phyloP scores from a whole-genome alignment of 179 eudicot genomes.

The Dionaea muscipula region DNA sequence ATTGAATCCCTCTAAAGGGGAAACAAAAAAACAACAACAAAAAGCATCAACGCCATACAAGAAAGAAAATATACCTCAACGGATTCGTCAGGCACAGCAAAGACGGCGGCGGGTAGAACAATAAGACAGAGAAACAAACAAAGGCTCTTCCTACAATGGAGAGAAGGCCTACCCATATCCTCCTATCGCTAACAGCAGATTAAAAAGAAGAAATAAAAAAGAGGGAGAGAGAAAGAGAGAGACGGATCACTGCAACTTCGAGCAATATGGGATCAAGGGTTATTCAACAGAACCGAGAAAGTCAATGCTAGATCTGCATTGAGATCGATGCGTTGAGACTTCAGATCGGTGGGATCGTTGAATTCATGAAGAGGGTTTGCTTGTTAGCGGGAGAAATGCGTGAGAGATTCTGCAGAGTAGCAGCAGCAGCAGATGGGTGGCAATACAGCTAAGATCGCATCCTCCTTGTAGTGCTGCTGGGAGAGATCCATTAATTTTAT shows the following conservation, averaged over 20 bases:
- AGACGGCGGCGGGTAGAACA: constrained; percentile 1
- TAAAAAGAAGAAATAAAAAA: not conserved
- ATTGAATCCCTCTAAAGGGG: too few species aligned
- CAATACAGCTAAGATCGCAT: too few species aligned
- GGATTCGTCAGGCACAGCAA: constrained; percentile 14
- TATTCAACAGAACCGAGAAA: not conserved
- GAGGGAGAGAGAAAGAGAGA: too few species aligned
- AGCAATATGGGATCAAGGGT: not conserved
- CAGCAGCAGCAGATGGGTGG: too few species aligned
- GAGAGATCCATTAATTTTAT: too few species aligned
- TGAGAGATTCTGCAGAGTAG: too few species aligned
- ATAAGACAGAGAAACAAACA: constrained; percentile 3
- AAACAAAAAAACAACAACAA: not conserved
- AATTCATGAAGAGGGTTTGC: too few species aligned
- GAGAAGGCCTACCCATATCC: constrained; percentile 16
- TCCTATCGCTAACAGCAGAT: not conserved
- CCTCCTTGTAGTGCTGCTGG: too few species aligned
- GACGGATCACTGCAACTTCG: too few species aligned
- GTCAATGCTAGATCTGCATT: constrained; percentile 1
- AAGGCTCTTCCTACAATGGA: constrained; percentile 12
- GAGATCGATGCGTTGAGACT: constrained; percentile 1
- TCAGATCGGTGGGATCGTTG: too few species aligned
- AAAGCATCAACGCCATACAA: not conserved
- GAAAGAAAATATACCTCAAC: constrained; percentile 23
- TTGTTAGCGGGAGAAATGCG: too few species aligned